Percentiles rank a stretch among this genome's conserved stretches.
These are phyloP conservation scores for Rhytidhysteron rufulum DNA, from an alignment of 2,329 filamentous ascomycete species.

Conservation along the genomic window DNA sequence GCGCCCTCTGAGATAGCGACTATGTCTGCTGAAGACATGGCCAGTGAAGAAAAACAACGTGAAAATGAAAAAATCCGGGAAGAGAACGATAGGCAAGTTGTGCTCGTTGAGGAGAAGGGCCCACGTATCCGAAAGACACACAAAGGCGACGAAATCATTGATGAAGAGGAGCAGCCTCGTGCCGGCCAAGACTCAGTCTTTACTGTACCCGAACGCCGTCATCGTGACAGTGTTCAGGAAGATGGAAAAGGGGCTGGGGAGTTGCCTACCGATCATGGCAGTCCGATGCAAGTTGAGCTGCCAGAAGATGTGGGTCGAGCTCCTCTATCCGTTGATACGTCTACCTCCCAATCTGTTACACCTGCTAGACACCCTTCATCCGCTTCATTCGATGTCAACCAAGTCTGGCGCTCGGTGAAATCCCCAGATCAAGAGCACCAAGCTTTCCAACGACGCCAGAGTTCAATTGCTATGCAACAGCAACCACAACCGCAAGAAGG, in stretches of 20 bases:
- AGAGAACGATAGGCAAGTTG: conserved; percentile 76
- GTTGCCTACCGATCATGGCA: conserved; percentile 12
- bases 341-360: conserved; percentile 8
- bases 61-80: conserved; percentile 75
- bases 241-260: conserved; percentile 15
- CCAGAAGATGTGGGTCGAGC: conserved; percentile 26
- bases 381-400: conserved; percentile 73
- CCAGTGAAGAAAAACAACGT: conserved; percentile 80
- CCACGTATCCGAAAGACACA: conserved; percentile 84
- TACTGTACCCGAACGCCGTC: conserved; percentile 15
- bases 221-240: conserved; percentile 23
- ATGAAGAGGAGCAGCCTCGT: conserved; percentile 54
- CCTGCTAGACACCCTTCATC: conserved; percentile 50
- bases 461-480: conserved; percentile 39
- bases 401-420: conserved; percentile 78
- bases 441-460: conserved; percentile 51
- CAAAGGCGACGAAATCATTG: conserved; percentile 89
- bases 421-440: conserved; percentile 59
- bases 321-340: conserved; percentile 34
- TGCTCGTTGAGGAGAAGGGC: conserved; percentile 68
- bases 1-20: conserved; percentile 73
- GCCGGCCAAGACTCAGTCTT: conserved; percentile 25
- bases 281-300: conserved; percentile 26
- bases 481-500: conserved; percentile 46
- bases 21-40: conserved; percentile 89